Conservation (phyloP, 345 rosid genomes). For the Geranium brycei region DNA sequence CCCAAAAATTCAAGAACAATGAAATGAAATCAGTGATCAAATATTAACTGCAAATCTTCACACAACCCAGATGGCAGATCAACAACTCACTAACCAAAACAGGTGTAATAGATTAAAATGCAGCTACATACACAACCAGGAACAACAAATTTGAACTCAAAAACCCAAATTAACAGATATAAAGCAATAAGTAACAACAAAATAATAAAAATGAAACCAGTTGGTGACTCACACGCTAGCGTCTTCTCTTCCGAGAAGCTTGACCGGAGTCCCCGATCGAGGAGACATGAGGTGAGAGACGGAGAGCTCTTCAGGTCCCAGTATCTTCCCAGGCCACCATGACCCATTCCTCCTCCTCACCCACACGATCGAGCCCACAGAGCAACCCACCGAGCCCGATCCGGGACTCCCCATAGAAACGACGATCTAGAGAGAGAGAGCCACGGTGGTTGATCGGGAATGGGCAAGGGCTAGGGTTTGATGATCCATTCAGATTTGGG, state of each 20-base stretch:
- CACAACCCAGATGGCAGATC: not conserved
- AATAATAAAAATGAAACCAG: conserved; percentile 1
- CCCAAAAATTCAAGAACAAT: not conserved
- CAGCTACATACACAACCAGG: not conserved
- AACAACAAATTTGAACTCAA: not conserved
- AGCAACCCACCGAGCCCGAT: conserved; percentile 35
- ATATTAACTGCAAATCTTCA: too few relatives aligned
- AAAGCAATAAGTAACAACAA: too few relatives aligned
- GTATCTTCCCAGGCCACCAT: conserved; percentile 98
- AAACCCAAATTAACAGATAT: too few relatives aligned
- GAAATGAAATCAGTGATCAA: too few relatives aligned
- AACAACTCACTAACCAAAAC: not conserved
- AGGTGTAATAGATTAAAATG: not conserved
- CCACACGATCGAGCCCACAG: conserved; percentile 71
- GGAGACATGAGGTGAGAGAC: conserved; percentile 71
- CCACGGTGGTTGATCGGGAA: conserved; percentile 18
- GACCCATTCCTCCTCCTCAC: conserved; percentile 96
- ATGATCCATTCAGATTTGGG: conserved; percentile 60
- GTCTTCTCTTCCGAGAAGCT: conserved; percentile 97
- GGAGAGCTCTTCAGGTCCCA: conserved; percentile 68
- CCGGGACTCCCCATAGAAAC: conserved; percentile 37
- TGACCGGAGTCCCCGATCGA: conserved; percentile 92
- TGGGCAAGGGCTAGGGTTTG: conserved; percentile 12
- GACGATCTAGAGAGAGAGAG: conserved; percentile 19
- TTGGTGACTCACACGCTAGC: conserved; percentile 77